Evolutionary conservation across 2,329 filamentous ascomycete species (phyloP), one percentile per base, ranked within the genome.

Genomic region (Curvularia hawaiiensis): DNA sequence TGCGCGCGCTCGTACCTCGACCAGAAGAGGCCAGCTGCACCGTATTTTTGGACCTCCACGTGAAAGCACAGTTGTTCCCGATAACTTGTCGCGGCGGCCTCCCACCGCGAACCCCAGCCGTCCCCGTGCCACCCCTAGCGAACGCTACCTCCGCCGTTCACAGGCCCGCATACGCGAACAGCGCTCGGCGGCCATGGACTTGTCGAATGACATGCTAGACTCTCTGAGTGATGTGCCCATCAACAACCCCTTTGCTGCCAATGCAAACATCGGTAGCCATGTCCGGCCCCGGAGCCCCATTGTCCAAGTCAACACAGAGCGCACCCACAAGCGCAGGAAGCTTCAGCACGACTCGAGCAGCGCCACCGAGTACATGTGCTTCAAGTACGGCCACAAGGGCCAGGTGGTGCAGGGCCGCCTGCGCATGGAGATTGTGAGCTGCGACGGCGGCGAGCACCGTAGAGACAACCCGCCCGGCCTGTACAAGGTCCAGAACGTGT

Each of bases 381-480:
- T 93, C 72, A 88, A 85, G 61, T 98, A 97, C 74, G 94, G 93
- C 22, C 88, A 88, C 68, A 92, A 89, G 74, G 94, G 93, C 18
- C 93, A 97, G 76, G 90, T 96, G 16, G 90, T 95, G 59, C 85
- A 91, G 0, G 93, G 92, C 3, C 84, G 85, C 62, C 79, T 97
- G 68, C 88, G 84, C 60, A 92, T 97, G 90, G 90, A 97, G 72
- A 88, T 97, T 61, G 84, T 91, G 48, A 95, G 89, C 80, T 97
- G 92, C 71, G 93, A 97, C 74, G 92, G 92, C 40, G 92, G 93
- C 43, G 80, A 82, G 58, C 85, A 84, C 66, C 82, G 84, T 50
- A 87, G 89, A 60, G 85, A 88, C 66, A 78, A 75, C 18, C 72
- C 81, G 53, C 78, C 81, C 11, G 79, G 79, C 35, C 77, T 77